A percentile compares a stretch with the other conserved stretches of the same genome.
Evolutionary conservation across 129 eudicot species (phyloP).

Genomic region (Lactuca saligna): DNA sequence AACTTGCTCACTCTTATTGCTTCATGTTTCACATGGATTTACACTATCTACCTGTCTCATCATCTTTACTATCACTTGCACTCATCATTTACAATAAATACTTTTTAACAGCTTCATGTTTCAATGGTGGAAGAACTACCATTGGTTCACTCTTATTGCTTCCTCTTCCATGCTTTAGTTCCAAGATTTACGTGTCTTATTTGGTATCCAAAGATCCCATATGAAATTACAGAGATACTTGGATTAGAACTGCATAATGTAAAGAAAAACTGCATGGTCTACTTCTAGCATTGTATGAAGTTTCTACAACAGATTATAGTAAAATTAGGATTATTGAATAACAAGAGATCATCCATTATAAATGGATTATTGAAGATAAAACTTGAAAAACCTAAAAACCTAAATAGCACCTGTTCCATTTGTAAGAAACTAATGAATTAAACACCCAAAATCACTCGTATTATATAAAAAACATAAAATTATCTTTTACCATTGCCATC

Average conservation of each 20-base stretch:
- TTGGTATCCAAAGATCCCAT: constrained; percentile 28
- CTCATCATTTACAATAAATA: constrained; percentile 14
- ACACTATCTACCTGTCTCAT: neutral
- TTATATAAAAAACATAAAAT: no score
- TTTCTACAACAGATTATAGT: neutral
- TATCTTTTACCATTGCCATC: no score
- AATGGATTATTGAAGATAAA: neutral
- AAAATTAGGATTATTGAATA: neutral
- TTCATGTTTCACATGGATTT: no score
- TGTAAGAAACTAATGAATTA: no score
- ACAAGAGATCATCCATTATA: neutral
- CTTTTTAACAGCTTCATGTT: neutral
- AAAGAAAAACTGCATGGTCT: neutral
- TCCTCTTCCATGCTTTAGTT: constrained; percentile 5
- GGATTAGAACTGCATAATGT: constrained; percentile 10
- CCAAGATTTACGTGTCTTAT: neutral
- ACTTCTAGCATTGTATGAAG: neutral
- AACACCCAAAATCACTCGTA: no score
- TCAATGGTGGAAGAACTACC: constrained; percentile 21
- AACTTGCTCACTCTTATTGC: no score
- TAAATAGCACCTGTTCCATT: neutral
- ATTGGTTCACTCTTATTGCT: constrained; percentile 16
- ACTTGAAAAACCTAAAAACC: neutral
- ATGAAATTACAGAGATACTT: constrained; percentile 22
- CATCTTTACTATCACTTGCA: neutral